Evolutionary conservation across 768 basidiomycete species (phyloP), one percentile per base, ranked within the genome.

Genomic region (Termitomyces sp.): DNA sequence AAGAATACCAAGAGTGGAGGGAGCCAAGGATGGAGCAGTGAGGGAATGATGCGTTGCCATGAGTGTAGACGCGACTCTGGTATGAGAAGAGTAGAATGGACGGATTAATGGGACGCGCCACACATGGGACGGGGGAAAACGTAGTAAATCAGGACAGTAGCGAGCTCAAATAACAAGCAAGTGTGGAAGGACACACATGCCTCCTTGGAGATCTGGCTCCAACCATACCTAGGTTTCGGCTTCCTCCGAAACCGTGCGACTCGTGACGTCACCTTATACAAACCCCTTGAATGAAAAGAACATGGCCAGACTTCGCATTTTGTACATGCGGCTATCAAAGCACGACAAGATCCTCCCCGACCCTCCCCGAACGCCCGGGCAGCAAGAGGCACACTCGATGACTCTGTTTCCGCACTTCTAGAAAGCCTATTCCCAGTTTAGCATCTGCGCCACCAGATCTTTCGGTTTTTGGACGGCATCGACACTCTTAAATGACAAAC

Each of bases 191-290:
- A 26, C 30, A 21, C 21, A 17, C 45, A 12, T 38, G 22, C 46
- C 30, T 42, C 41, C 28, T 38, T 32, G 45, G 17, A 34, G 19
- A 37, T 35, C 43, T 38, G 44, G 58, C 52, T 55, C 57, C 48
- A 49, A 47, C 21, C 5, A 40, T 32, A 35, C 28, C 51, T 34
- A 47, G 15, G 22, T 45, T 40, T 51, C 59, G 62, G 55, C 53
- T 37, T 21, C 40, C 32, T 22, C 62, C 60, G 60, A 56, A 19
- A 21, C 50, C 65, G 66, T 71, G 72, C n/a, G 69, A 71, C 64
- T 35, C n/a, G 57, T 72, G 67, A 68, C 58, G 60, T 70, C 71
- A 72, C 59, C 45, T 9, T 32, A 17, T 34, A 12, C 21, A 51
- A 32, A 26, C 49, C 26, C 32, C 21, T 47, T 22, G 46, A 46